phyloP scores from a whole-genome alignment of 805 yeast species.

The Ogataea populi-albae region DNA sequence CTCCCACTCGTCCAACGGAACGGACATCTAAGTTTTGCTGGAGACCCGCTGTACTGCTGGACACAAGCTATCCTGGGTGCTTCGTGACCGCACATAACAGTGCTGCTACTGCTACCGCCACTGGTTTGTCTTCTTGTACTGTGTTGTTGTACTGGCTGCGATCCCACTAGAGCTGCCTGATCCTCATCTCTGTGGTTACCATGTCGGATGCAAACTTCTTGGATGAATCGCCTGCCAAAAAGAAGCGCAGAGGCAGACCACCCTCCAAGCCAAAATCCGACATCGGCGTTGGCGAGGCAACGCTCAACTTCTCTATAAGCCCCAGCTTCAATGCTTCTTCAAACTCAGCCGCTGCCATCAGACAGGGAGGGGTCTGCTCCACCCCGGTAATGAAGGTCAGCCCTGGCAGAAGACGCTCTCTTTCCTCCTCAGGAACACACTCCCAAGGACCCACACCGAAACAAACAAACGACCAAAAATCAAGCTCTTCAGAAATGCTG shows the following conservation, averaged over 20 bases:
- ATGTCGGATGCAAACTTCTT: constrained; percentile 17
- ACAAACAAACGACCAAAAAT: constrained; percentile 2
- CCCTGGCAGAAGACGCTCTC: constrained; percentile 22
- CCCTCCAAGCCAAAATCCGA: constrained; percentile 22
- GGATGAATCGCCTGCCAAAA: constrained; percentile 22
- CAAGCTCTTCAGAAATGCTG: constrained; percentile 5
- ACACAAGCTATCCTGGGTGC: too few species aligned
- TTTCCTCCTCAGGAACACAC: constrained; percentile 13
- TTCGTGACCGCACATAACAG: too few species aligned
- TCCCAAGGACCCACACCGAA: constrained; percentile 15
- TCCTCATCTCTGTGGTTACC: constrained; percentile 4
- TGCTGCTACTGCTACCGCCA: too few species aligned
- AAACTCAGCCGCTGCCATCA: constrained; percentile 29
- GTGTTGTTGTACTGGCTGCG: too few species aligned
- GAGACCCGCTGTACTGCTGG: too few species aligned
- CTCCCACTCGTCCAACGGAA: too few species aligned
- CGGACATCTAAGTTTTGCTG: too few species aligned
- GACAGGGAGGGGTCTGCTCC: constrained; percentile 28
- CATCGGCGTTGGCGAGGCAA: constrained; percentile 26
- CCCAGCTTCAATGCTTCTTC: constrained; percentile 23
- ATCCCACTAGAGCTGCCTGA: too few species aligned
- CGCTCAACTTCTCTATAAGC: constrained; percentile 22
- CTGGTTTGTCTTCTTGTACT: too few species aligned
- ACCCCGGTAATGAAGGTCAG: constrained; percentile 34
- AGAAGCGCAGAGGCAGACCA: constrained; percentile 32